Base-by-base conservation (phyloP, 352 stramenopile species). In the Pythium pyrilobum region DNA sequence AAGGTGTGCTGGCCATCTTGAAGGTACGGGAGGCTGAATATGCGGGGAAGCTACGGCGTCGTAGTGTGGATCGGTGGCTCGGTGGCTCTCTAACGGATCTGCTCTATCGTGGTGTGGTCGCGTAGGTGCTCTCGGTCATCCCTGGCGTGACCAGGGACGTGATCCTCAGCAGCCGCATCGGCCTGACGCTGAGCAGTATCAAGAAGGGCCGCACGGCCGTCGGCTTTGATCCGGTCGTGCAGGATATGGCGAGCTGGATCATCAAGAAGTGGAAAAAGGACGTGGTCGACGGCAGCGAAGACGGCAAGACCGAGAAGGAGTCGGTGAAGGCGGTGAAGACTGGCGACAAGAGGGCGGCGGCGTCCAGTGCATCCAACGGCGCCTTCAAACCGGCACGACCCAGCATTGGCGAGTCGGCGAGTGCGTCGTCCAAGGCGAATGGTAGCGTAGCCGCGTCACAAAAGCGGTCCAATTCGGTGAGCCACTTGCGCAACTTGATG, bases 401-500 rank as follows among this genome's bases (percentile, higher is more conserved):
- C 37, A 38, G 6, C 23, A 53, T 38, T 45, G 12, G 25, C 8
- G 54, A 62, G 9, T 29, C 36, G 21, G 25, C 36, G n/a, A n/a
- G n/a, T n/a, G n/a, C n/a, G 4, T 37, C 37, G 16, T 25, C 38
- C 25, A 49, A 48, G 38, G 4, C 28, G 2, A 55, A 27, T 16
- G 25, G 28, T 11, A 38, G 25, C 4, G 31, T 20, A 23, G 23
- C 24, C 12, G n/a, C n/a, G 16, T 10, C 12, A 13, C 31, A 48
- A 1, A 56, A 67, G 16, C 62, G 59, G 36, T 90, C 79, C 31
- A 90, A 90, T 28, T 88, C 79, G 18, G 74, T 44, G 6, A 69
- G 58, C 12, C 80, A 90, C 62, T 51, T 90, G 50, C 70, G 60
- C 1, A 68, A 77, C 31, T 53, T 90, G 16, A 72, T 90, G 57